phyloP scores from a whole-genome alignment of 2,329 filamentous ascomycete species.

The Shiraia bambusicola region DNA sequence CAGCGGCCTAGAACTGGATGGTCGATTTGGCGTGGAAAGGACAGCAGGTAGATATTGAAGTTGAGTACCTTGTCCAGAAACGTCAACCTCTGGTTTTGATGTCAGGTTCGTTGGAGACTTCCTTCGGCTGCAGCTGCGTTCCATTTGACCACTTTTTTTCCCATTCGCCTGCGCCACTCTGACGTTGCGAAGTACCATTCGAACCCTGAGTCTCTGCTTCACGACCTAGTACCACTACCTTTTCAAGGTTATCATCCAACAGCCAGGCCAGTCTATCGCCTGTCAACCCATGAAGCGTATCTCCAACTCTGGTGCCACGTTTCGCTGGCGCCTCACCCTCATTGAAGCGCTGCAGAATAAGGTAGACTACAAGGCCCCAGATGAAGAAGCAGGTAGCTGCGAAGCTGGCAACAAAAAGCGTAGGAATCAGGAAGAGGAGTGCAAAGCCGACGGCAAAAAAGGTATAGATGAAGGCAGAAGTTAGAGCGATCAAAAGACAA shows the following conservation, averaged over 20 bases:
- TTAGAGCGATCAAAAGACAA: slow-evolving; percentile 56
- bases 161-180: slow-evolving; percentile 11
- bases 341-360: slow-evolving; percentile 40
- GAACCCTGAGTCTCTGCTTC: not conserved
- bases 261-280: slow-evolving; percentile 18
- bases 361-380: slow-evolving; percentile 60
- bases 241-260: slow-evolving; percentile 7
- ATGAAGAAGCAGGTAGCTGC: slow-evolving; percentile 65
- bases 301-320: slow-evolving; percentile 19
- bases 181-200: slow-evolving; percentile 1
- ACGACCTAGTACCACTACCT: not conserved
- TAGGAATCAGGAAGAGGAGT: slow-evolving; percentile 67
- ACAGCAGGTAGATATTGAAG: no score
- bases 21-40: no score
- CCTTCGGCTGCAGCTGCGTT: slow-evolving; percentile 1
- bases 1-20: no score
- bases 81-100: not conserved
- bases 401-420: slow-evolving; percentile 65
- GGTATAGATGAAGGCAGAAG: slow-evolving; percentile 60
- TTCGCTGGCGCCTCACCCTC: slow-evolving; percentile 24
- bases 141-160: slow-evolving; percentile 17
- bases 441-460: slow-evolving; percentile 69
- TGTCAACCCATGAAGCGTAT: slow-evolving; percentile 20
- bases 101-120: not conserved
- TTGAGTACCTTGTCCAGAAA: no score